A percentile compares a stretch with the other conserved stretches of the same genome.
Conservation (phyloP, 73 alveolate species). For the Uronychia binucleata region DNA sequence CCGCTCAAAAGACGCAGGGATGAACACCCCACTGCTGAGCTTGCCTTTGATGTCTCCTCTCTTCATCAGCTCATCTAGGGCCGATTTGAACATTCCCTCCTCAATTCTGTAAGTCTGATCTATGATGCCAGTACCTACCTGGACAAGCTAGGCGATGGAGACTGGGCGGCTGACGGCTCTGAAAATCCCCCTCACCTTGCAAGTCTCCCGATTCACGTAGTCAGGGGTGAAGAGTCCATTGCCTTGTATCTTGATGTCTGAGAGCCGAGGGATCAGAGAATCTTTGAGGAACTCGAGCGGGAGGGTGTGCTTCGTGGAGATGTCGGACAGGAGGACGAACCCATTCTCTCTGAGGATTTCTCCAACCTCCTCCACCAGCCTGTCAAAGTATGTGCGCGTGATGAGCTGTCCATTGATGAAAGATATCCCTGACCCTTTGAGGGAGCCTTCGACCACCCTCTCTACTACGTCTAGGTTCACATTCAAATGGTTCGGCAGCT, state of each 20-base stretch:
- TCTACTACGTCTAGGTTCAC: constrained; percentile 23
- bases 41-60: constrained; percentile 40
- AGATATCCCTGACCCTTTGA: background rate
- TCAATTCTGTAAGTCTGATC: constrained; percentile 9
- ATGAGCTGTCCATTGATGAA: constrained; percentile 39
- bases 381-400: constrained; percentile 24
- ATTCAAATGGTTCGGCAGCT: constrained; percentile 30
- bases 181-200: constrained; percentile 38
- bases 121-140: background rate
- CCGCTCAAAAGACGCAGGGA: constrained; percentile 30
- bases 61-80: constrained; percentile 35
- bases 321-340: constrained; percentile 4
- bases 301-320: constrained; percentile 30
- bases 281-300: constrained; percentile 37
- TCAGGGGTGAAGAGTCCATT: constrained; percentile 30
- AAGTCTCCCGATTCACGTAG: constrained; percentile 27
- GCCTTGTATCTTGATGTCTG: constrained; percentile 19
- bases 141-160: constrained; percentile 23
- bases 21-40: constrained; percentile 31
- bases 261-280: constrained; percentile 9
- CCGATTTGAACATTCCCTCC: constrained; percentile 24
- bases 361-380: constrained; percentile 38
- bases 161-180: constrained; percentile 50
- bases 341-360: constrained; percentile 33
- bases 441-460: constrained; percentile 10